Base-by-base conservation (phyloP, 1,284 basidiomycete genomes). In the Paramarasmius palmivorus region DNA sequence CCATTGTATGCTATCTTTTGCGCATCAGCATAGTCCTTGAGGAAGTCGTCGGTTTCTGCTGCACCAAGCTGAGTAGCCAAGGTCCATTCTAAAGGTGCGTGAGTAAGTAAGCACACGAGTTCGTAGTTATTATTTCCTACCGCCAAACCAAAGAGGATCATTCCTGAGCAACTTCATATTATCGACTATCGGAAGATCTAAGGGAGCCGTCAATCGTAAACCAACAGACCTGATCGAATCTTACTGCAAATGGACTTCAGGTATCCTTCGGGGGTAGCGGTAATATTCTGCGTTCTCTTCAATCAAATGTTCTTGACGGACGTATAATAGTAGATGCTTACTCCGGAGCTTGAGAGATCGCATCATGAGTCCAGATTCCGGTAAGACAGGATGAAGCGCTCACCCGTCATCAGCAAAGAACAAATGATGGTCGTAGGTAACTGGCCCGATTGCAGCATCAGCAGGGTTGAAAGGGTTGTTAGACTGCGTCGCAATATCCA, bases 401-500 rank as follows among this genome's bases (percentile, higher is more conserved):
- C 64, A 47, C 71, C 86, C 85, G 15, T 86, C 86, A 55, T 82
- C 88, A 48, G 79, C 86, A 62, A 88, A 90, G 65, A 90, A 91
- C n/a, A 92, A 65, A 66, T 92, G 89, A 53, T 89, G 86, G 61
- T 92, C 89, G 59, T 90, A 92, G 15, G 69, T 73, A 58, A 86
- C 84, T n/a, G 87, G 84, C 0, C 90, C 90, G 34, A 78, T 76
- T 1, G 77, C 77, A 25, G 84, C 87, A 50, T 82, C 72, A 1
- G 83, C 82, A 9, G 89, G 89, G 63, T 92, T 91, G 2, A 86
- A 19, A 14, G 83, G 84, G 64, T 81, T 74, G 61, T 83, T 76
- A 61, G 74, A 68, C 63, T 92, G 90, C 89, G 88, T 92, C 58
- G 79, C 82, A 49, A 86, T 62, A 60, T 92, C 88, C 86, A 90